These are phyloP conservation scores for Lachnum nothofagi DNA, from an alignment of 2,329 filamentous ascomycete species.

Conservation along the genomic window DNA sequence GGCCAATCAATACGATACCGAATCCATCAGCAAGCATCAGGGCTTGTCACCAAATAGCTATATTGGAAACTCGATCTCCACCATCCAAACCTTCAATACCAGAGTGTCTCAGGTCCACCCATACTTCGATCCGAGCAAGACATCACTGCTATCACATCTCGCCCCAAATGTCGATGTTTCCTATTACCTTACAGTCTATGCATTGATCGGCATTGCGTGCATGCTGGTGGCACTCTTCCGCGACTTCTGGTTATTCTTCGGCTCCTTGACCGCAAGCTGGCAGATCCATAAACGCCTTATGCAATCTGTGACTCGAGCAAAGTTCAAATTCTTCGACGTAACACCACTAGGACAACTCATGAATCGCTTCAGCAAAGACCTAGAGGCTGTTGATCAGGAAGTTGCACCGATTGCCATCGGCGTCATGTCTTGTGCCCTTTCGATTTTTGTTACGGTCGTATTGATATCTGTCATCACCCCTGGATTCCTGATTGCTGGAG, in stretches of 20 bases:
- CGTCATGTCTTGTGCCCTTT: conserved; percentile 59
- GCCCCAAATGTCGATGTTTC: conserved; percentile 63
- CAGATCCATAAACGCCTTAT: conserved; percentile 77
- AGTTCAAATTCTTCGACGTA: conserved; percentile 96
- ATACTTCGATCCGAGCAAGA: conserved; percentile 31
- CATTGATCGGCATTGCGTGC: conserved; percentile 69
- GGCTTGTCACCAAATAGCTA: conserved; percentile 21
- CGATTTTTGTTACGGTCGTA: conserved; percentile 75
- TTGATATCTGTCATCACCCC: conserved; percentile 87
- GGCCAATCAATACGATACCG: conserved; percentile 75
- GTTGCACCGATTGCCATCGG: conserved; percentile 86
- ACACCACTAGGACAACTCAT: conserved; percentile 94
- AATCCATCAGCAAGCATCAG: conserved; percentile 15
- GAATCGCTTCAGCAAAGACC: conserved; percentile 97
- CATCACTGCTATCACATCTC: conserved; percentile 27
- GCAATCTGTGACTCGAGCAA: conserved; percentile 73
- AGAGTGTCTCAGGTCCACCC: conserved; percentile 28
- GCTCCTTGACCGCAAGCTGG: conserved; percentile 81
- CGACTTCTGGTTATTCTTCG: conserved; percentile 86
- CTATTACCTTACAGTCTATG: conserved; percentile 83
- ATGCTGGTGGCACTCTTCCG: conserved; percentile 76
- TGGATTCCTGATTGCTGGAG: conserved; percentile 77
- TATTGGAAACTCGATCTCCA: conserved; percentile 29
- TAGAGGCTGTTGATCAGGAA: conserved; percentile 92
- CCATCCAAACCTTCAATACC: conserved; percentile 22